These are phyloP conservation scores for Cardiosporidium cionae DNA, from an alignment of 169 alveolate genomes.

Conservation along the genomic window DNA sequence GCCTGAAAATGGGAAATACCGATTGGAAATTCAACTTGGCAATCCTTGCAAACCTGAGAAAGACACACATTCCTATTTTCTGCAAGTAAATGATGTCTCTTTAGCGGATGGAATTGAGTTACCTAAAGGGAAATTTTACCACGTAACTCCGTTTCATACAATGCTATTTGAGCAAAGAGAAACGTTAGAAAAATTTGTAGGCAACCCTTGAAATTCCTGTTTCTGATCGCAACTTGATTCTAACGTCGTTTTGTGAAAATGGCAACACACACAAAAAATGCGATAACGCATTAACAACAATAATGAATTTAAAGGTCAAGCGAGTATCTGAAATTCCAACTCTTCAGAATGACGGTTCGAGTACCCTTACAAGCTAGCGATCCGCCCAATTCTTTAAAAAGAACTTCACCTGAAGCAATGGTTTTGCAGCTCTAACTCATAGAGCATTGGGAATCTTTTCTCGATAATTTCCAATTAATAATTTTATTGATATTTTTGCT, in stretches of 20 bases:
- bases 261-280: neutral
- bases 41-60: constrained; percentile 7
- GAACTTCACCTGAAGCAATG: no score
- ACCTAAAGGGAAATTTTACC: neutral
- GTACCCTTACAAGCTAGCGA: no score
- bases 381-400: no score
- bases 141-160: neutral
- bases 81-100: constrained; percentile 14
- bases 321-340: neutral
- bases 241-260: neutral
- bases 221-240: neutral
- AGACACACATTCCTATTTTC: neutral
- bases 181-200: neutral
- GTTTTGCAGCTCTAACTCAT: no score
- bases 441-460: no score
- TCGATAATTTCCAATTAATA: no score
- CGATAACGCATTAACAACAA: neutral
- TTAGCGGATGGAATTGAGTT: neutral
- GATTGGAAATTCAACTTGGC: constrained; percentile 13
- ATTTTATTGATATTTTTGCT: no score
- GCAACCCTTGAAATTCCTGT: neutral
- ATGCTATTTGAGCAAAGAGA: neutral
- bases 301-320: neutral
- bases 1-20: constrained; percentile 10
- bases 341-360: no score